Evolutionary conservation across 176 grass and related monocot species (phyloP).

Genomic region (Pharus latifolius): DNA sequence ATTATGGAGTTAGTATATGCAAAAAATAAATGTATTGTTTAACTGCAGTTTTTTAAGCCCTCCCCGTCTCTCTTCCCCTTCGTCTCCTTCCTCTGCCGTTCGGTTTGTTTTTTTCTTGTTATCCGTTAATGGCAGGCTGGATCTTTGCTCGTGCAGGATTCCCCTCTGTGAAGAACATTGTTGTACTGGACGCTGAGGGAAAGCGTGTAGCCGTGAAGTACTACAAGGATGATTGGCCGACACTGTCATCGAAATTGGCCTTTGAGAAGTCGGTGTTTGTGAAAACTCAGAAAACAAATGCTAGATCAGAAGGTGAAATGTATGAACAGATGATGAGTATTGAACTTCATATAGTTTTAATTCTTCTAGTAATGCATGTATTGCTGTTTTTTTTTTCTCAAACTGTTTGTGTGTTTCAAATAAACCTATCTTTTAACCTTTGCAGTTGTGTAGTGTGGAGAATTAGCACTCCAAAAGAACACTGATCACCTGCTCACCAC

Average conservation of each 20-base stretch:
- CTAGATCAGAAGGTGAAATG: conserved; percentile 29
- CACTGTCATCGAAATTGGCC: conserved; percentile 56
- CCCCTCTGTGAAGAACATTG: conserved; percentile 67
- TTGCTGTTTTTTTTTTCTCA: not conserved
- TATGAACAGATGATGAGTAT: not conserved
- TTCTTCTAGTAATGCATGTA: not conserved
- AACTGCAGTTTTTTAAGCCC: too few relatives aligned
- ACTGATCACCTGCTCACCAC: too few relatives aligned
- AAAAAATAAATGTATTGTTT: too few relatives aligned
- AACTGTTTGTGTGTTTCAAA: not conserved
- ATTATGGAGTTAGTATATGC: too few relatives aligned
- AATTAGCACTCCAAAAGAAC: not conserved
- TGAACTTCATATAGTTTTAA: not conserved
- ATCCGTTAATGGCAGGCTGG: not conserved
- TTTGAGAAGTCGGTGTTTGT: conserved; percentile 91
- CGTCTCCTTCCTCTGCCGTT: too few relatives aligned
- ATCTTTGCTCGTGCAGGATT: conserved; percentile 25
- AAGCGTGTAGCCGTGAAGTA: conserved; percentile 88
- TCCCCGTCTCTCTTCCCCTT: too few relatives aligned
- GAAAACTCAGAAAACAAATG: conserved; percentile 71
- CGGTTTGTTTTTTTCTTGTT: not conserved
- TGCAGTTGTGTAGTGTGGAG: too few relatives aligned
- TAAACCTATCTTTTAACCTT: too few relatives aligned
- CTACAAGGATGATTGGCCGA: conserved; percentile 77
- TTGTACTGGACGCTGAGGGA: conserved; percentile 78